Conservation (phyloP, 176 grass and related monocot genomes). For the Stipa capillata region DNA sequence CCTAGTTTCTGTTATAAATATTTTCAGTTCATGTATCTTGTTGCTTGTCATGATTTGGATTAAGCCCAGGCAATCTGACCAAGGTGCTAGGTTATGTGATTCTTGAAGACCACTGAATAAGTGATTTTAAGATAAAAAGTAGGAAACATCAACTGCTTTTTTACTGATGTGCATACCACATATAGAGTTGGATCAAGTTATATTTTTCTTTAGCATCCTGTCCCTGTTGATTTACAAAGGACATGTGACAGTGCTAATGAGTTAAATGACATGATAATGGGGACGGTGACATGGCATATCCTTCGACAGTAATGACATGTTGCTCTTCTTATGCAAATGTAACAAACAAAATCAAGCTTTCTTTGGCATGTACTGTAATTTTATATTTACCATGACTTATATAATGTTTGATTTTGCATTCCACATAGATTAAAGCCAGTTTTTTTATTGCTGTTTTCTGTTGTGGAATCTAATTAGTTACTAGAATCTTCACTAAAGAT, state of each 20-base stretch:
- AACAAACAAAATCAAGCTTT: no score
- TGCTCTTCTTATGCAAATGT: neutral
- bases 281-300: no score
- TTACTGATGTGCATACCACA: neutral
- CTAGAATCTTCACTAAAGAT: neutral
- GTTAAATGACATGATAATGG: no score
- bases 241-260: no score
- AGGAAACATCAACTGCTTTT: neutral
- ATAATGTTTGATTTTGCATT: neutral
- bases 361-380: neutral
- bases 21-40: neutral
- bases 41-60: no score
- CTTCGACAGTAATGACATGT: neutral
- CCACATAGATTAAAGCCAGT: neutral
- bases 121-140: neutral
- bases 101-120: neutral
- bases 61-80: neutral
- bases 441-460: neutral
- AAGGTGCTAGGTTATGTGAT: neutral
- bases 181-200: neutral
- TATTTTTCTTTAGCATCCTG: neutral
- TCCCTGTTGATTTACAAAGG: no score
- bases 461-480: neutral
- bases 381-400: neutral
- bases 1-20: neutral